Evolutionary conservation across 139 green algal species (phyloP), one percentile per base, ranked within the genome.

Genomic region (Klebsormidium nitens): DNA sequence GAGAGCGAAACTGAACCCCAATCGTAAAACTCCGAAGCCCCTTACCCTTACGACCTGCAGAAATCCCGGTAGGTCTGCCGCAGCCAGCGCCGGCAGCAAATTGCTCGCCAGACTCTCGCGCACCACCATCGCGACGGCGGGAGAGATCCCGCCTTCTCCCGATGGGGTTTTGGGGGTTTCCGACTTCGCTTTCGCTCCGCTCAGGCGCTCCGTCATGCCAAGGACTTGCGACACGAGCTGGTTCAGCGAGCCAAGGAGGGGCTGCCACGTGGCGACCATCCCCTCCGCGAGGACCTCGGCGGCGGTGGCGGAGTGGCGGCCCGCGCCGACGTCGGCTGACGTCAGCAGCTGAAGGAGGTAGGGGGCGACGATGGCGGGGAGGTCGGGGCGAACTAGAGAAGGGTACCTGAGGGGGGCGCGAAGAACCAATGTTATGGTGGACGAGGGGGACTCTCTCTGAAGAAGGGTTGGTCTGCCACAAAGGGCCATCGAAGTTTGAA

Each of bases 181-280:
- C n/a, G n/a, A n/a, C n/a, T n/a, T n/a, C n/a, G n/a, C n/a, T n/a
- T n/a, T n/a, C n/a, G 44, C 44, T 17, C 44, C 44, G 17, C 44
- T 19, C 17, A 61, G 52, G 8, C 28, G 52, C 28, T 61, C 71
- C 17, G 29, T 49, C 17, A 78, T 37, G 38, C 31, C n/a, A 32
- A 71, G 72, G 19, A 65, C 40, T 29, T 78, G 60, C 17, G 36
- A 29, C 23, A 78, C 72, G 17, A 78, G 71, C 28, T 47, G 60
- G 29, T 61, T 38, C 29, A 70, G 42, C 28, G 36, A n/a, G 6
- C 47, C 61, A 39, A 78, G 71, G 17, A 78, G 71, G 36, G 71
- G 61, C 29, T 52, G 60, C 71, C 71, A 78, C n/a, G 71, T 78
- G 71, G 38, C 31, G 14, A 38, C 48, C 71, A 78, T 78, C 34